A percentile compares a stretch with the other conserved stretches of the same genome.
phyloP scores from a whole-genome alignment of 2,329 filamentous ascomycete species.

The Cordyceps militaris region DNA sequence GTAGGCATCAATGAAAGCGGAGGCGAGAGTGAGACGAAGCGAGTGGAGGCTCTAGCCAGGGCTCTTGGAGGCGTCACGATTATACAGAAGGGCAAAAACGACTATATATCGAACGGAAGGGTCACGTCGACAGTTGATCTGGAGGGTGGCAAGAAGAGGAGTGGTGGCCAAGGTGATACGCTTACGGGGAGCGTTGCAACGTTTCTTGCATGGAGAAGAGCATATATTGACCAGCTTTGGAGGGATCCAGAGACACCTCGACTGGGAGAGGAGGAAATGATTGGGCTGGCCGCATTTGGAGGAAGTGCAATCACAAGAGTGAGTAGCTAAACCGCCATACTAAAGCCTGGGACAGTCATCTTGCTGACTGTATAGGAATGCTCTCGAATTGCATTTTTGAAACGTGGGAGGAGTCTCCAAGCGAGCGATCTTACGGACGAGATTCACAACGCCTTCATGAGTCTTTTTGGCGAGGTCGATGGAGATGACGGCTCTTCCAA shows the following conservation, averaged over 20 bases:
- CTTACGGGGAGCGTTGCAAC: conserved; percentile 85
- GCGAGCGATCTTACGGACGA: conserved; percentile 90
- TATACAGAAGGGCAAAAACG: conserved; percentile 77
- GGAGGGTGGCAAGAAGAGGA: conserved; percentile 77
- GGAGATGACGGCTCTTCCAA: conserved; percentile 29
- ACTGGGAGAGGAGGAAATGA: conserved; percentile 48
- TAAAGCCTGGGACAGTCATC: not conserved
- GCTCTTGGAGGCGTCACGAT: conserved; percentile 84
- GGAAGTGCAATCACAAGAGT: conserved; percentile 82
- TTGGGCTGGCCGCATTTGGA: conserved; percentile 76
- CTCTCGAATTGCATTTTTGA: conserved; percentile 77
- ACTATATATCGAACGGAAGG: conserved; percentile 76
- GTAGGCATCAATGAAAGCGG: conserved; percentile 56
- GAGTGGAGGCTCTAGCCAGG: conserved; percentile 60
- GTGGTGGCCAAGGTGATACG: conserved; percentile 92
- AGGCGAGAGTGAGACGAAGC: conserved; percentile 31
- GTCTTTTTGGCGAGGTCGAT: conserved; percentile 67
- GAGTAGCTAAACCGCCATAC: conserved; percentile 23
- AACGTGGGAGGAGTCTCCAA: conserved; percentile 81
- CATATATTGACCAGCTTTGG: conserved; percentile 82
- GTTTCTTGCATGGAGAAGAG: conserved; percentile 78
- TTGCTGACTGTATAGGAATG: conserved; percentile 50
- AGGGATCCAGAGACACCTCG: conserved; percentile 41
- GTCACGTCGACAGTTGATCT: conserved; percentile 71
- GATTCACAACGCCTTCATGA: conserved; percentile 74